A percentile compares a stretch with the other conserved stretches of the same genome.
Conservation (phyloP, 129 eudicot species). For the Helichrysum umbraculigerum region DNA sequence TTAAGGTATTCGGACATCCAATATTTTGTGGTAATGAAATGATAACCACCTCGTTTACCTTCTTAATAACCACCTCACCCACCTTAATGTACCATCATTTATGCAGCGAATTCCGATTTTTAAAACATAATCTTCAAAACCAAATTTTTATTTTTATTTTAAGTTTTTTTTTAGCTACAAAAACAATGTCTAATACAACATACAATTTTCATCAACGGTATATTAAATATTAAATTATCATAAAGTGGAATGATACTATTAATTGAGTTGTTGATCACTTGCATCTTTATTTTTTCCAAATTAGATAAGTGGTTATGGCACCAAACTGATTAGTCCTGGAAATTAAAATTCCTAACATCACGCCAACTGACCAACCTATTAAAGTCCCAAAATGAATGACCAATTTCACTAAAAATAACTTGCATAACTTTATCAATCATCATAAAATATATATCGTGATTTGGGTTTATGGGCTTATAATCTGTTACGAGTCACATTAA, state of each 20-base stretch:
- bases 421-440: background rate
- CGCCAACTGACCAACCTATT: conserved; percentile 8
- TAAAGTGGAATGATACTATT: background rate
- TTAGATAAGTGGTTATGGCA: conserved; percentile 20
- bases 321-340: conserved; percentile 6
- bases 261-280: background rate
- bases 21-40: too few species aligned
- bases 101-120: too few species aligned
- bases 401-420: background rate
- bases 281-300: background rate
- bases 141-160: background rate
- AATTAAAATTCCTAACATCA: background rate
- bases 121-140: background rate
- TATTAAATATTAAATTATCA: background rate
- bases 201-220: background rate
- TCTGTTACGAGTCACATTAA: background rate
- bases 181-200: background rate
- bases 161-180: too few species aligned
- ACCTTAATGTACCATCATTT: too few species aligned
- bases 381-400: background rate
- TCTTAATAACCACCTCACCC: too few species aligned
- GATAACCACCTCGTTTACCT: too few species aligned
- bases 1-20: too few species aligned
- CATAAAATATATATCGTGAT: background rate
- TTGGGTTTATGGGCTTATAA: background rate